A percentile compares a stretch with the other conserved stretches of the same genome.
These are phyloP conservation scores for Triangularia setosa DNA, from an alignment of 2,329 filamentous ascomycete species.

Conservation along the genomic window DNA sequence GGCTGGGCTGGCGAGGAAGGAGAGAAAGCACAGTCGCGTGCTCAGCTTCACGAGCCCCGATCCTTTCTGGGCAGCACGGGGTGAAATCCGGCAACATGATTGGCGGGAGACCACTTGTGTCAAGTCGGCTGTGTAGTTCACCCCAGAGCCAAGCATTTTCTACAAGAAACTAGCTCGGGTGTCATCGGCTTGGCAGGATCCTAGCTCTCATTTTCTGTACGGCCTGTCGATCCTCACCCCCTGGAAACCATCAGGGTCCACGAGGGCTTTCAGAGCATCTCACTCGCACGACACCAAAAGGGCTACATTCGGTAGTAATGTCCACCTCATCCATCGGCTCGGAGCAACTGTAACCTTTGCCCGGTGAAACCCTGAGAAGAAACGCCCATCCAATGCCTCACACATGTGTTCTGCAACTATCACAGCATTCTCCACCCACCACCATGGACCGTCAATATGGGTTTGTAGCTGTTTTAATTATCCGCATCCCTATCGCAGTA, in stretches of 20 bases:
- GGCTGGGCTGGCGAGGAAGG: slow-evolving; percentile 1
- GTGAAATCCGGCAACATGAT: slow-evolving; percentile 19
- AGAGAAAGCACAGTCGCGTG: slow-evolving; percentile 22
- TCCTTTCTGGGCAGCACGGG: slow-evolving; percentile 23
- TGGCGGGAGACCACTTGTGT: slow-evolving; percentile 10
- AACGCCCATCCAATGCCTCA: slow-evolving; percentile 4
- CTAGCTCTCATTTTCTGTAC: background rate
- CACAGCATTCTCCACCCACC: background rate
- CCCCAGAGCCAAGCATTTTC: slow-evolving; percentile 5
- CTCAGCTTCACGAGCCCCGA: slow-evolving; percentile 18
- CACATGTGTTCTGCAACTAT: background rate
- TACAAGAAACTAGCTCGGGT: background rate
- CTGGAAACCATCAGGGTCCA: background rate
- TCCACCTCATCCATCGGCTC: background rate
- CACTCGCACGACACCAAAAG: background rate
- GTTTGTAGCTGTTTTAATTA: background rate
- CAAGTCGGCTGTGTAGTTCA: slow-evolving; percentile 4
- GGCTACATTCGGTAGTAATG: background rate
- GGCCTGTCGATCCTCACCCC: background rate
- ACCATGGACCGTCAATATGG: background rate
- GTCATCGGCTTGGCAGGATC: background rate
- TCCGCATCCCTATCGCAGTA: background rate
- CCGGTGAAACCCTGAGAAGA: background rate
- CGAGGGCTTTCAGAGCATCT: background rate
- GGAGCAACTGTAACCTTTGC: background rate